These are phyloP conservation scores for Capsicum baccatum DNA, from an alignment of 257 asterid genomes.

Conservation along the genomic window DNA sequence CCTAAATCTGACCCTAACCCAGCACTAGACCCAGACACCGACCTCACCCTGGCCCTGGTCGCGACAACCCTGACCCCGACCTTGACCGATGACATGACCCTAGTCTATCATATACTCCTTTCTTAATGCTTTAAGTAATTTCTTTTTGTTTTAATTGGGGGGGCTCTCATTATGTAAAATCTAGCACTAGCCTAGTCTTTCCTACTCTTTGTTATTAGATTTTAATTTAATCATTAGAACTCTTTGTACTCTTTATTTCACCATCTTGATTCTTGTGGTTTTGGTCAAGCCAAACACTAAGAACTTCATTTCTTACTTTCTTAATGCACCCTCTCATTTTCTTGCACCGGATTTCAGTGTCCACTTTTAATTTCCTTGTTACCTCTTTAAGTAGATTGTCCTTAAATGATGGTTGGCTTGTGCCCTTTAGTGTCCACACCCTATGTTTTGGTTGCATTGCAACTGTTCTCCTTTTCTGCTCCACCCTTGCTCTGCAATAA, in stretches of 20 bases:
- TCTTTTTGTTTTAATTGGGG: neutral
- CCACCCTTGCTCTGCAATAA: neutral
- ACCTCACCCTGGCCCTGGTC: too few relatives aligned
- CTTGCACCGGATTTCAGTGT: neutral
- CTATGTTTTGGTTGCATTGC: neutral
- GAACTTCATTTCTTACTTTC: neutral
- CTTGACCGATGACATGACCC: too few relatives aligned
- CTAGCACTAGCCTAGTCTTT: neutral
- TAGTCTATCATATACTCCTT: neutral
- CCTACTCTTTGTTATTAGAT: neutral
- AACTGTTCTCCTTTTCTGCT: neutral
- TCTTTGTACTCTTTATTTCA: neutral
- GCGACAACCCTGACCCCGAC: too few relatives aligned
- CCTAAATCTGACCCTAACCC: too few relatives aligned
- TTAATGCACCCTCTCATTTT: neutral
- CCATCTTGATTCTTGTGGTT: neutral
- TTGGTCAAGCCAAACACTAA: neutral
- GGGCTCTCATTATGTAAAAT: neutral
- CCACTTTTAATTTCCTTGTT: neutral
- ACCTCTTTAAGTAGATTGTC: neutral
- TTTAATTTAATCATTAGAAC: too few relatives aligned
- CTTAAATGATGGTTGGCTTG: neutral
- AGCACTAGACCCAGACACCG: too few relatives aligned
- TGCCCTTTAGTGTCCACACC: slow-evolving; percentile 20
- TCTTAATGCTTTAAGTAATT: neutral